Conservation (phyloP, 2,329 filamentous ascomycete species). For the Penicillium sp. region DNA sequence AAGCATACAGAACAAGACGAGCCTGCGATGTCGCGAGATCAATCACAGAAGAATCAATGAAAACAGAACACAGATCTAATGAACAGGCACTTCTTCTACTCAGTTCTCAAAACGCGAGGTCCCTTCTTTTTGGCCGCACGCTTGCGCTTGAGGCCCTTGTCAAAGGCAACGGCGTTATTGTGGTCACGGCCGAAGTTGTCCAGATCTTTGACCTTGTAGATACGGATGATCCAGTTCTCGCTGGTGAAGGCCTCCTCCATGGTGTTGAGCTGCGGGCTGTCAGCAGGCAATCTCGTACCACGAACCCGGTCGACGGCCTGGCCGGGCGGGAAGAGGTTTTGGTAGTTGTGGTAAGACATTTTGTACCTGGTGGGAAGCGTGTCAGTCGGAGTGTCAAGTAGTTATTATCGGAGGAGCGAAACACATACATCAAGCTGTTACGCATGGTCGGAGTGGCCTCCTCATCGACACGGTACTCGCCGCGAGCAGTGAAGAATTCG, state of each 20-base stretch:
- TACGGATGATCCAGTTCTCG: slow-evolving; percentile 99
- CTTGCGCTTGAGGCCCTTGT: slow-evolving; percentile 54
- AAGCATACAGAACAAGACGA: slow-evolving; percentile 11
- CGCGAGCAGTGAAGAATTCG: slow-evolving; percentile 87
- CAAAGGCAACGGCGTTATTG: slow-evolving; percentile 56
- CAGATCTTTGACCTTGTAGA: slow-evolving; percentile 99
- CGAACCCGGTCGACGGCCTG: slow-evolving; percentile 90
- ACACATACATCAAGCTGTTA: slow-evolving; percentile 93
- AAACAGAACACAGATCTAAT: slow-evolving; percentile 7
- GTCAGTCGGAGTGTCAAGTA: too few relatives aligned
- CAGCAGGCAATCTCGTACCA: slow-evolving; percentile 71
- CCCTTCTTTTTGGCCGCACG: slow-evolving; percentile 47
- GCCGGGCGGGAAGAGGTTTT: slow-evolving; percentile 83
- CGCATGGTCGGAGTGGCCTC: slow-evolving; percentile 94
- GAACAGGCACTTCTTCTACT: slow-evolving; percentile 28
- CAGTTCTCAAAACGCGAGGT: slow-evolving; percentile 44
- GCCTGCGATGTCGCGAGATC: slow-evolving; percentile 9
- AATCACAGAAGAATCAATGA: slow-evolving; percentile 10
- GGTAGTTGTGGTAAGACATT: slow-evolving; percentile 99
- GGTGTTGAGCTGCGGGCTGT: slow-evolving; percentile 79
- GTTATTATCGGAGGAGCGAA: neutral
- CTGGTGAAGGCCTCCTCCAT: slow-evolving; percentile 97
- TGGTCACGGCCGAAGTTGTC: slow-evolving; percentile 95
- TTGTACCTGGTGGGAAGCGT: slow-evolving; percentile 72
- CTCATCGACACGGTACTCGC: slow-evolving; percentile 94